A percentile compares a stretch with the other conserved stretches of the same genome.
Evolutionary conservation across 2,329 filamentous ascomycete genomes (phyloP).

Genomic region (Aspergillus fischeri): DNA sequence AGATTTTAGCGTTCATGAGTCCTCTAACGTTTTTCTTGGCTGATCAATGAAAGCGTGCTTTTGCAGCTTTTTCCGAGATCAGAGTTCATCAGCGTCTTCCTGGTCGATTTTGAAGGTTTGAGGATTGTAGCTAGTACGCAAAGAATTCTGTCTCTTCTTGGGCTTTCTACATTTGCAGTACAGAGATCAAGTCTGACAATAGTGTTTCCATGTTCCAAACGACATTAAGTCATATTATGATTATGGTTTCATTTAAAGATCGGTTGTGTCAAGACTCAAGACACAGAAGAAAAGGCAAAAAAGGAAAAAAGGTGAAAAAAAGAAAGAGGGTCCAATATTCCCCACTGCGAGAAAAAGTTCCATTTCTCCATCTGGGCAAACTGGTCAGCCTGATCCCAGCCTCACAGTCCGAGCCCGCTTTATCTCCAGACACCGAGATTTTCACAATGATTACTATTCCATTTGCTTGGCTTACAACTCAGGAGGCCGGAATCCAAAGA

Average conservation of each 20-base stretch:
- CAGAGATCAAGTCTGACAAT: not conserved
- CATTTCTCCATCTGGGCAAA: too few species aligned
- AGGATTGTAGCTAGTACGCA: not conserved
- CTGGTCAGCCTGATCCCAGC: too few species aligned
- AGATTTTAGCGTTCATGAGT: too few species aligned
- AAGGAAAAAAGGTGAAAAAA: not conserved
- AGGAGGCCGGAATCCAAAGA: too few species aligned
- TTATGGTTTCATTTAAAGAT: not conserved
- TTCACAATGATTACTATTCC: too few species aligned
- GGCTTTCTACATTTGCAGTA: too few species aligned
- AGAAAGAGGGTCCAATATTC: not conserved
- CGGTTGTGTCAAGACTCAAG: not conserved
- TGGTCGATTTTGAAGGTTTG: not conserved
- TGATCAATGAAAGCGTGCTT: not conserved
- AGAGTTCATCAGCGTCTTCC: not conserved
- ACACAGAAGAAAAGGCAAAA: too few species aligned
- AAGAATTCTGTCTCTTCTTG: too few species aligned
- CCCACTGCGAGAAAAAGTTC: conserved; percentile 3
- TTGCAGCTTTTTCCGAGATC: not conserved
- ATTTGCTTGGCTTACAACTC: too few species aligned
- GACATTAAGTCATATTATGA: not conserved
- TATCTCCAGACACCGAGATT: too few species aligned
- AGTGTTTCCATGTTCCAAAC: not conserved
- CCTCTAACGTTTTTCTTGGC: not conserved
- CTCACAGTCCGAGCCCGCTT: too few species aligned